Conservation (phyloP, 495 filamentous ascomycete species). For the Penicillium desertorum region DNA sequence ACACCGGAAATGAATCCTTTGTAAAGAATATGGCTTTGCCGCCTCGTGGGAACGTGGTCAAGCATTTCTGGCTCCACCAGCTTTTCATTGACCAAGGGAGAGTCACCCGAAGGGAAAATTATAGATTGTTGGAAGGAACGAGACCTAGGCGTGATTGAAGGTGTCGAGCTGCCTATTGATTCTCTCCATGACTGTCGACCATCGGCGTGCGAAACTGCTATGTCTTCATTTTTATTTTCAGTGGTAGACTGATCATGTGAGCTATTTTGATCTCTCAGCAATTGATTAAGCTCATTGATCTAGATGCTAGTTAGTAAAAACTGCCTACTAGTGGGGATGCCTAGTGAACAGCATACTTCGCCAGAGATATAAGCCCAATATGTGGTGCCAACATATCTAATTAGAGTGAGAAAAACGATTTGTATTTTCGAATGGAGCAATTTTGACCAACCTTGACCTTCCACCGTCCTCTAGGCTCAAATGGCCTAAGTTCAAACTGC, state of each 20-base stretch:
- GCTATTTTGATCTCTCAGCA: conserved; percentile 44
- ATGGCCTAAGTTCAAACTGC: conserved; percentile 48
- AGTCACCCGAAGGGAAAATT: conserved; percentile 40
- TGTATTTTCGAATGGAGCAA: neutral
- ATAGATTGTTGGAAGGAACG: conserved; percentile 40
- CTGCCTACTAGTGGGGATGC: neutral
- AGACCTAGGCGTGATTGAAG: conserved; percentile 12
- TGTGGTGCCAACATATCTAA: conserved; percentile 53
- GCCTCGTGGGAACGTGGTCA: conserved; percentile 43
- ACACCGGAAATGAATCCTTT: conserved; percentile 50
- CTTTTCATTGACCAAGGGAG: conserved; percentile 37
- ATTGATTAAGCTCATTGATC: conserved; percentile 51
- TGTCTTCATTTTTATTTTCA: conserved; percentile 27
- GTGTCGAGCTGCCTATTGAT: conserved; percentile 19
- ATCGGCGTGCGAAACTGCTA: conserved; percentile 14
- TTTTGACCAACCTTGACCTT: conserved; percentile 40
- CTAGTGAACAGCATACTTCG: conserved; percentile 34
- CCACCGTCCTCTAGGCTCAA: conserved; percentile 49
- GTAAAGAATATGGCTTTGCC: conserved; percentile 50
- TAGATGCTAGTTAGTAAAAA: conserved; percentile 14
- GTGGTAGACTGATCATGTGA: conserved; percentile 34
- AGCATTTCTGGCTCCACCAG: conserved; percentile 47
- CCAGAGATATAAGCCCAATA: conserved; percentile 55
- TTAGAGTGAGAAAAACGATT: conserved; percentile 5
- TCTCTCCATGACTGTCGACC: conserved; percentile 25